phyloP scores from a whole-genome alignment of 805 yeast genomes.

The Ogataea wickerhamii region DNA sequence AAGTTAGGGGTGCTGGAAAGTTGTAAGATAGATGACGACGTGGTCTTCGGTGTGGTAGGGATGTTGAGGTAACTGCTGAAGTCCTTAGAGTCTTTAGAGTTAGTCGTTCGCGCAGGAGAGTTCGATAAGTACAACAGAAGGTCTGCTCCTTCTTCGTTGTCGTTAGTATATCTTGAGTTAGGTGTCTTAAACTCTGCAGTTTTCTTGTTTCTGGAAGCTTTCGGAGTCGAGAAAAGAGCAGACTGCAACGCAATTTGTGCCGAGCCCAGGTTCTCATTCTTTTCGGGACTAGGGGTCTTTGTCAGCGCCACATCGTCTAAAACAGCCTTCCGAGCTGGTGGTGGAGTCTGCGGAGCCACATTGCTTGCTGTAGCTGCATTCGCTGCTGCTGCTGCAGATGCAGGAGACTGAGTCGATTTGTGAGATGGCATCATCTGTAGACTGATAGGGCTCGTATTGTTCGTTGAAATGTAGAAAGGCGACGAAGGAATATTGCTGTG shows the following conservation, averaged over 20 bases:
- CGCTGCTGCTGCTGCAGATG: constrained; percentile 20
- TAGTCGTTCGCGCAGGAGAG: constrained; percentile 49
- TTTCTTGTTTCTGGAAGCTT: constrained; percentile 15
- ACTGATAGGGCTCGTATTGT: constrained; percentile 14
- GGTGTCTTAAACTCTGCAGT: constrained; percentile 30
- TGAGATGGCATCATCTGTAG: constrained; percentile 11
- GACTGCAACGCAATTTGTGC: constrained; percentile 23
- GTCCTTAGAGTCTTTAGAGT: constrained; percentile 32
- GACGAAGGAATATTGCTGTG: constrained; percentile 28
- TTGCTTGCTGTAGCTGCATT: constrained; percentile 10
- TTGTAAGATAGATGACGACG: constrained; percentile 14
- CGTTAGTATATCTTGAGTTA: constrained; percentile 23
- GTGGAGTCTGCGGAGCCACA: constrained; percentile 32
- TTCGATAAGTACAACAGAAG: constrained; percentile 77
- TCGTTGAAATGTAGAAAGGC: constrained; percentile 25
- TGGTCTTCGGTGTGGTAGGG: constrained; percentile 30
- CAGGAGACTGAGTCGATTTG: constrained; percentile 6
- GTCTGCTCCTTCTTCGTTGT: constrained; percentile 69
- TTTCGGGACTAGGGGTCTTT: constrained; percentile 18
- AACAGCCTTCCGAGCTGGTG: constrained; percentile 20
- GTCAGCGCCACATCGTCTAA: constrained; percentile 17
- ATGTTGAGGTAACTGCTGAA: constrained; percentile 16
- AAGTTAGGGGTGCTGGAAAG: constrained; percentile 20
- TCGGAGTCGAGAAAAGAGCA: constrained; percentile 33
- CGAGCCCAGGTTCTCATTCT: constrained; percentile 11